phyloP scores from a whole-genome alignment of 2,329 filamentous ascomycete species.

The Trichoderma hamatum region DNA sequence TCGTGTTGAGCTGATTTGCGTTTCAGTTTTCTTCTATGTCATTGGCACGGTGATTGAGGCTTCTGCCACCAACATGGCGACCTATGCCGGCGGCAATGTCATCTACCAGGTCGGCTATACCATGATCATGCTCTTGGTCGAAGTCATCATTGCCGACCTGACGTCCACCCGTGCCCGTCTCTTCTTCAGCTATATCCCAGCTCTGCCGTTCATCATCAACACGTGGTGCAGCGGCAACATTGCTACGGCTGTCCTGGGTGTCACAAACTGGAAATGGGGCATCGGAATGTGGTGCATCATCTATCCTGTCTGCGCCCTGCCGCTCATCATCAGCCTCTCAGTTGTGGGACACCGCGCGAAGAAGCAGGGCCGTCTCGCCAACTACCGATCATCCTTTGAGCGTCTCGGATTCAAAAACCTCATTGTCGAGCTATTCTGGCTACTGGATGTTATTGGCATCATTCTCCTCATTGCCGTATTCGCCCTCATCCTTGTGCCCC shows the following conservation, averaged over 20 bases:
- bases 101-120: constrained; percentile 68
- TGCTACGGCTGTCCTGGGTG: constrained; percentile 49
- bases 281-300: constrained; percentile 68
- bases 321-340: constrained; percentile 56
- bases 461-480: constrained; percentile 52
- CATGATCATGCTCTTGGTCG: constrained; percentile 61
- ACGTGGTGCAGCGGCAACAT: constrained; percentile 67
- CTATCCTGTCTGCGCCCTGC: constrained; percentile 60
- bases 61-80: constrained; percentile 49
- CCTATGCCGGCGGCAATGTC: constrained; percentile 60
- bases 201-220: constrained; percentile 63
- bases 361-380: constrained; percentile 50
- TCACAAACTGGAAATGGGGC: constrained; percentile 63
- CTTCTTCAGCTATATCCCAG: constrained; percentile 66
- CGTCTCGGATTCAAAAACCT: constrained; percentile 37
- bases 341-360: constrained; percentile 57
- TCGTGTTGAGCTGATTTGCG: constrained; percentile 57
- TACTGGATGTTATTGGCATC: constrained; percentile 50
- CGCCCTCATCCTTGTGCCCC: constrained; percentile 49
- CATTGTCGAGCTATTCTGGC: constrained; percentile 49
- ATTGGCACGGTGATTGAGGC: constrained; percentile 61
- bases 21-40: constrained; percentile 65
- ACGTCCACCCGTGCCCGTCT: constrained; percentile 65
- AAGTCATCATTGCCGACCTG: constrained; percentile 66
- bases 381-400: constrained; percentile 30